Base-by-base conservation (phyloP, 208 protist genomes). In the Leishmania mexicana region DNA sequence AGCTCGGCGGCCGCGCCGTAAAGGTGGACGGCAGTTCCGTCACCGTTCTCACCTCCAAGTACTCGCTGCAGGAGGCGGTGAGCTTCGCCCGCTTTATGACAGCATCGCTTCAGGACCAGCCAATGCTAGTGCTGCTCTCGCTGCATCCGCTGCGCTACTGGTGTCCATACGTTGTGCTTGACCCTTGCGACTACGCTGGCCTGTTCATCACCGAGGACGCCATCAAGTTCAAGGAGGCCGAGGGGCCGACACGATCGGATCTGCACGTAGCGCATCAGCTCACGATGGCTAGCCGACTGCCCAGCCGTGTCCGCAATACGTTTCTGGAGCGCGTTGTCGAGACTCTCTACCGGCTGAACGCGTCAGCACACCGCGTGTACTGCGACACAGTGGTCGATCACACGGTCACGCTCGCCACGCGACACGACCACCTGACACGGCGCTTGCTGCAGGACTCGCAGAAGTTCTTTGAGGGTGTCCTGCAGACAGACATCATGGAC, bases 101-200 rank as follows among this genome's bases (percentile, higher is more conserved):
- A 42, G 88, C 80, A 51, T 95, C 92, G 40, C 75, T 96, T 42
- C 86, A 96, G 78, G 95, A 96, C 75, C 92, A 98, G 81, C 94
- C 95, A n/a, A 96, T 98, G 93, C 76, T 98, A 76, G 81, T 92
- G n/a, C 88, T 96, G 51, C 89, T 98, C 17, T 87, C 93, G 2
- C 85, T 97, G 31, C 90, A 93, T 67, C 90, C 94, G 31, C 81
- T 92, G 62, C 92, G 94, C 21, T 98, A 93, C 84, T 96, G 92
- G 92, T 91, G 92, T 71, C 93, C 94, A 10, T 88, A 93, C 65
- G 58, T 94, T 35, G 81, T 96, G 53, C 82, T 96, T 62, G 92
- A 96, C 75, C 80, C 85, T n/a, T 87, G 87, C 38, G 88, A 97
- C 86, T 92, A 88, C 84, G 90, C 86, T 1, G 93, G 90, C 15